A percentile compares a stretch with the other conserved stretches of the same genome.
These are phyloP conservation scores for Mrakia hoshinonis DNA, from an alignment of 768 basidiomycete species.

Conservation along the genomic window DNA sequence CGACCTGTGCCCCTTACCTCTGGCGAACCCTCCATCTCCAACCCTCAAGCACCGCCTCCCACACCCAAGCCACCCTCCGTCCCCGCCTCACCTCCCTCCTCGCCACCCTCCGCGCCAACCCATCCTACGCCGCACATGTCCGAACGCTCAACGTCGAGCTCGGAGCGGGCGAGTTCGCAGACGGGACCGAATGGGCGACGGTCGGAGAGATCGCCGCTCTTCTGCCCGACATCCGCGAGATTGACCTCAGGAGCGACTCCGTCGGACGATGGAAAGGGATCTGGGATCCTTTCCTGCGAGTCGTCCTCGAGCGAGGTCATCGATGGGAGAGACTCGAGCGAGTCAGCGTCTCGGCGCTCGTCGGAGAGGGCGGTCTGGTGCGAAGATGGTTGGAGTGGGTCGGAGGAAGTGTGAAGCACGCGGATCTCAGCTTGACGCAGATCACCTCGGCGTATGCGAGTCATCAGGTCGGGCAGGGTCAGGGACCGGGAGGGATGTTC, in stretches of 20 bases:
- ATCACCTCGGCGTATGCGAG: neutral
- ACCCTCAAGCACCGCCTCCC: too few species aligned
- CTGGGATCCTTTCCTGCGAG: neutral
- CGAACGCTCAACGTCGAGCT: conserved; percentile 1
- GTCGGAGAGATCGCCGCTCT: neutral
- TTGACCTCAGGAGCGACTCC: neutral
- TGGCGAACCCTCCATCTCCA: neutral
- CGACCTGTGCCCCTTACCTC: neutral
- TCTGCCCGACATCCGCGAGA: neutral
- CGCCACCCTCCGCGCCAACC: conserved; percentile 1
- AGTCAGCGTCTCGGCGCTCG: neutral
- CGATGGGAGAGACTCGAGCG: neutral
- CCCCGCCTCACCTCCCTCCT: neutral
- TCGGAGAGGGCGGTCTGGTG: neutral
- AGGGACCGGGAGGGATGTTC: neutral
- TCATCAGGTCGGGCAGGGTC: neutral
- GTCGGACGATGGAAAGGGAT: neutral
- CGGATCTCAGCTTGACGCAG: neutral
- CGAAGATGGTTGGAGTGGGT: neutral
- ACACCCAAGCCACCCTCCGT: neutral
- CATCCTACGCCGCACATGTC: neutral
- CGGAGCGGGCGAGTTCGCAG: neutral
- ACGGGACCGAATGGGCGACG: neutral
- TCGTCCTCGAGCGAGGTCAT: neutral
- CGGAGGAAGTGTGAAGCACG: neutral